phyloP scores from a whole-genome alignment of 257 asterid species.

The Perilla frutescens region DNA sequence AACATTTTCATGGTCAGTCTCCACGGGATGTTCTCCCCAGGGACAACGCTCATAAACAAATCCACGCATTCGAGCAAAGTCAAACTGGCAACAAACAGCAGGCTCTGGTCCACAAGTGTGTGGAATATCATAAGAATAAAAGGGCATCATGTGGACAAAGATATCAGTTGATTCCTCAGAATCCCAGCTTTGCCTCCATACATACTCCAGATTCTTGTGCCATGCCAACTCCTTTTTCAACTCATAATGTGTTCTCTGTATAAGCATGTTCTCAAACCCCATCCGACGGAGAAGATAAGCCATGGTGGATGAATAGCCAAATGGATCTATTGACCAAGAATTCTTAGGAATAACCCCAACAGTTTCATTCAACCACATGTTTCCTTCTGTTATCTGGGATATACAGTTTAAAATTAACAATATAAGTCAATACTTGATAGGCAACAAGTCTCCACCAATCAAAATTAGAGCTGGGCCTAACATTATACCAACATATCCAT shows the following conservation, averaged over 20 bases:
- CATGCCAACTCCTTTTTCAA: slow-evolving; percentile 89
- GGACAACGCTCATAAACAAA: slow-evolving; percentile 91
- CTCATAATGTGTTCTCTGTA: slow-evolving; percentile 98
- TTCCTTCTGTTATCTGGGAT: slow-evolving; percentile 88
- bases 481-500: not conserved
- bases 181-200: slow-evolving; percentile 99
- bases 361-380: slow-evolving; percentile 97
- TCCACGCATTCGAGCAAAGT: slow-evolving; percentile 93
- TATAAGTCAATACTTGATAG: slow-evolving; percentile 30
- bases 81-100: slow-evolving; percentile 98
- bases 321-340: slow-evolving; percentile 97
- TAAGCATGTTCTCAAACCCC: slow-evolving; percentile 99
- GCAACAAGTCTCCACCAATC: slow-evolving; percentile 10
- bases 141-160: slow-evolving; percentile 99
- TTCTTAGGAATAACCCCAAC: slow-evolving; percentile 89
- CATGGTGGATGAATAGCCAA: slow-evolving; percentile 98
- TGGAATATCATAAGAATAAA: slow-evolving; percentile 94
- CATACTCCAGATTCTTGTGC: slow-evolving; percentile 80
- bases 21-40: slow-evolving; percentile 90
- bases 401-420: slow-evolving; percentile 25
- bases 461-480: slow-evolving; percentile 4
- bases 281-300: slow-evolving; percentile 97
- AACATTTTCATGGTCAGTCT: slow-evolving; percentile 87
- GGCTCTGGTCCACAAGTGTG: slow-evolving; percentile 99
- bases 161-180: slow-evolving; percentile 94